Conservation (phyloP, 2,329 filamentous ascomycete species). For the Ascosphaera acerosa region DNA sequence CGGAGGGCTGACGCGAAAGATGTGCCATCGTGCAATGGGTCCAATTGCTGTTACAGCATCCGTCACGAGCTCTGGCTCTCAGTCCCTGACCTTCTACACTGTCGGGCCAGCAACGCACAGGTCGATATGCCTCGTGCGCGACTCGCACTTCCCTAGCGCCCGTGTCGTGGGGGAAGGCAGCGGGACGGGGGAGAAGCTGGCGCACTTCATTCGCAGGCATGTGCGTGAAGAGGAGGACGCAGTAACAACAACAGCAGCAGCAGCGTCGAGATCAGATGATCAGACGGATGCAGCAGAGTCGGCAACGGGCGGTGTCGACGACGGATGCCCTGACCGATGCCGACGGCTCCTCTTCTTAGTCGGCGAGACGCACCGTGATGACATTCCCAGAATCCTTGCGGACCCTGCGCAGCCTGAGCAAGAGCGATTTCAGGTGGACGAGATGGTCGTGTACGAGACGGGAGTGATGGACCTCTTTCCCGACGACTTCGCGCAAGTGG, state of each 20-base stretch:
- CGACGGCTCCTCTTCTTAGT: constrained; percentile 61
- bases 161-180: constrained; percentile 53
- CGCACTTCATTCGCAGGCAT: constrained; percentile 52
- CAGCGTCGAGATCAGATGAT: constrained; percentile 2
- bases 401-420: constrained; percentile 24
- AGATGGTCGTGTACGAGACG: constrained; percentile 70
- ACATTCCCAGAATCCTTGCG: constrained; percentile 64
- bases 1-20: no score
- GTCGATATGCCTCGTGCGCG: constrained; percentile 32
- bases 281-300: background rate
- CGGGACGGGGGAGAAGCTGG: constrained; percentile 61
- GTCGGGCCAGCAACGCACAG: constrained; percentile 30
- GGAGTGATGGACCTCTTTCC: constrained; percentile 58
- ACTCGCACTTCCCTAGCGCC: constrained; percentile 22
- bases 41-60: constrained; percentile 2
- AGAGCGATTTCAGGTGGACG: constrained; percentile 40
- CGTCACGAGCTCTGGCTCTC: constrained; percentile 7
- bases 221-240: no score
- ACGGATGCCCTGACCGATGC: constrained; percentile 4
- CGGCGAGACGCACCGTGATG: constrained; percentile 67
- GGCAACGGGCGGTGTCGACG: constrained; percentile 1
- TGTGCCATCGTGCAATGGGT: no score
- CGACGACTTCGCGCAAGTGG: constrained; percentile 30
- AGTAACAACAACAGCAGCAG: constrained; percentile 11
- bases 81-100: constrained; percentile 17